Evolutionary conservation across 257 asterid genomes (phyloP).

Genomic region (Nemophila menziesii): DNA sequence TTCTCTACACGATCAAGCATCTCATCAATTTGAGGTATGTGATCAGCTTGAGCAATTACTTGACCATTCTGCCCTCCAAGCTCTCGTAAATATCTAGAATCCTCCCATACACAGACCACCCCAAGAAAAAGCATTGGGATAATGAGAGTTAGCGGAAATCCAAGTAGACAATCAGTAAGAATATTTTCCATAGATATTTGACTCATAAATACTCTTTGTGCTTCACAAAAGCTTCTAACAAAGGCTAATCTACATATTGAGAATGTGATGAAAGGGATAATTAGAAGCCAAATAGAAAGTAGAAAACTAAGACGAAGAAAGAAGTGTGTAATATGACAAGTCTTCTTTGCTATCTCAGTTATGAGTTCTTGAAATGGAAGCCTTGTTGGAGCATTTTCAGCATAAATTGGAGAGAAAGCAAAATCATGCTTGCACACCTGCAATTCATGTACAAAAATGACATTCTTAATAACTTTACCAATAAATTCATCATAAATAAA

Average conservation of each 20-base stretch:
- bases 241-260: conserved; percentile 98
- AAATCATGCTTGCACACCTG: conserved; percentile 97
- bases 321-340: conserved; percentile 82
- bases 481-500: no score
- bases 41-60: conserved; percentile 89
- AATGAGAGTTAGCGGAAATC: conserved; percentile 92
- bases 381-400: conserved; percentile 86
- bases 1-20: conserved; percentile 99
- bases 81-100: conserved; percentile 86
- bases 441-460: conserved; percentile 1
- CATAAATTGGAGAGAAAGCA: conserved; percentile 93
- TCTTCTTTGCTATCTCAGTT: conserved; percentile 82
- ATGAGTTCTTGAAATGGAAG: conserved; percentile 85
- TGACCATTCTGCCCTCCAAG: conserved; percentile 95
- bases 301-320: conserved; percentile 95
- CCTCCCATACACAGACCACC: conserved; percentile 93
- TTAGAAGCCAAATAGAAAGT: conserved; percentile 93
- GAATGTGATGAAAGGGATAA: conserved; percentile 88
- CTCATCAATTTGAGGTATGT: conserved; percentile 73
- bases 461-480: no score
- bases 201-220: conserved; percentile 72
- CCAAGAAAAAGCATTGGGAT: conserved; percentile 93
- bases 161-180: conserved; percentile 93
- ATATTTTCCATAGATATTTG: conserved; percentile 71
- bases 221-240: conserved; percentile 86